Evolutionary conservation across 768 basidiomycete species (phyloP).

Genomic region (Suillus sp.): DNA sequence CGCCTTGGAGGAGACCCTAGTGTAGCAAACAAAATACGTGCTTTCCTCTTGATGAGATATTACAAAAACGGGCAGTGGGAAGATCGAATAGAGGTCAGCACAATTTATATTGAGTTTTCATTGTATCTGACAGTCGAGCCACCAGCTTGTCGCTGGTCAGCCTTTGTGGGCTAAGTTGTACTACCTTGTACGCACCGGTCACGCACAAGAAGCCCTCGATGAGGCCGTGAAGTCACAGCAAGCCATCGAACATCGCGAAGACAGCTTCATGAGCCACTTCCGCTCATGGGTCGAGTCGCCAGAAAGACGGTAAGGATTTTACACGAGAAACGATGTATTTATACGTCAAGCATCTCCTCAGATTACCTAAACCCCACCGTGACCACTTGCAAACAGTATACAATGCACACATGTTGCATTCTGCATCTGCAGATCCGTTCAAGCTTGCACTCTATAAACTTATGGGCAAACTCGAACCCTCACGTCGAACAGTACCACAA

Average conservation of each 20-base stretch:
- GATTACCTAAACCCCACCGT: slow-evolving; percentile 70
- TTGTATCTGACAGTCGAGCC: slow-evolving; percentile 9
- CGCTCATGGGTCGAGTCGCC: slow-evolving; percentile 80
- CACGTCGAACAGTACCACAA: slow-evolving; percentile 72
- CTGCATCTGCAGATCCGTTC: slow-evolving; percentile 88
- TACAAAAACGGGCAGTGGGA: slow-evolving; percentile 85
- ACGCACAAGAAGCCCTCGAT: slow-evolving; percentile 75
- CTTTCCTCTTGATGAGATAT: slow-evolving; percentile 80
- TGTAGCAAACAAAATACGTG: slow-evolving; percentile 84
- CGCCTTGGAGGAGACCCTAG: slow-evolving; percentile 90
- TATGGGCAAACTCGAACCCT: slow-evolving; percentile 88
- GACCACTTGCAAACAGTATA: slow-evolving; percentile 82
- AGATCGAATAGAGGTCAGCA: slow-evolving; percentile 76
- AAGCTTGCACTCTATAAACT: slow-evolving; percentile 96
- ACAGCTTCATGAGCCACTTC: slow-evolving; percentile 81
- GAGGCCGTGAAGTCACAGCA: slow-evolving; percentile 72
- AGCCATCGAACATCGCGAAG: slow-evolving; percentile 75
- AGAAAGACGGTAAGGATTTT: slow-evolving; percentile 63
- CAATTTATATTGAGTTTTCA: slow-evolving; percentile 21
- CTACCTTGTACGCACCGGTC: slow-evolving; percentile 87
- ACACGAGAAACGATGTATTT: neutral
- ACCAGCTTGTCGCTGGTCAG: slow-evolving; percentile 78
- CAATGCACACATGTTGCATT: slow-evolving; percentile 88
- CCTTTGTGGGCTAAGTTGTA: slow-evolving; percentile 95
- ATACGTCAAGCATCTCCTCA: slow-evolving; percentile 27